Conservation (phyloP, 2,329 filamentous ascomycete species). For the Ophiognomonia clavigignenti-juglandacearum region DNA sequence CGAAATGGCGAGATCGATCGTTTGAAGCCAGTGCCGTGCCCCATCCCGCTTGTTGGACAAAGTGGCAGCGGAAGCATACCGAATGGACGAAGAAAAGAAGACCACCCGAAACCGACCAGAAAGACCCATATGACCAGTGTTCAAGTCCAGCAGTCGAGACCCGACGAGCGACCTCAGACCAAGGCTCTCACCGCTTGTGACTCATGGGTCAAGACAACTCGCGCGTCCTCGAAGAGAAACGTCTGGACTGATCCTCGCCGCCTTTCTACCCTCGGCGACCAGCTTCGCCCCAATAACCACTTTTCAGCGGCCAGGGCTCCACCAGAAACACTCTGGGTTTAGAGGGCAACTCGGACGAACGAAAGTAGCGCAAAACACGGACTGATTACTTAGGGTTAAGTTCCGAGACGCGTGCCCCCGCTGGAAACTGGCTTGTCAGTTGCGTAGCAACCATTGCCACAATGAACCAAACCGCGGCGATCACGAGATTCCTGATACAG, state of each 20-base stretch:
- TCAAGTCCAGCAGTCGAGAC: conserved; percentile 58
- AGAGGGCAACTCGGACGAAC: conserved; percentile 67
- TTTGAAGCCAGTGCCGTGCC: conserved; percentile 42
- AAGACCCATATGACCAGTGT: conserved; percentile 41
- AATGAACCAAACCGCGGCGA: conserved; percentile 42
- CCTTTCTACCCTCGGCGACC: conserved; percentile 41
- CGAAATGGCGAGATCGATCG: conserved; percentile 41
- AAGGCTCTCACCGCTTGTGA: conserved; percentile 68
- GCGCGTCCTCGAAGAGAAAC: conserved; percentile 39
- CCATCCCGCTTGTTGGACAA: conserved; percentile 34
- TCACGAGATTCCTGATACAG: conserved; percentile 51
- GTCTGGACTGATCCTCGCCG: conserved; percentile 52
- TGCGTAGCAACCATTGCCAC: conserved; percentile 31
- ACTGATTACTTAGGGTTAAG: conserved; percentile 89
- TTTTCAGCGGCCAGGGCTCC: conserved; percentile 46
- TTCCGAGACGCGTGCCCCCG: conserved; percentile 70
- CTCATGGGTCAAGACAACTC: conserved; percentile 63
- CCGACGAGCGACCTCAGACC: conserved; percentile 71
- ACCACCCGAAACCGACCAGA: conserved; percentile 23
- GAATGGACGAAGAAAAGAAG: background rate
- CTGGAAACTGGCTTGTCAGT: conserved; percentile 37
- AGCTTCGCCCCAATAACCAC: conserved; percentile 33
- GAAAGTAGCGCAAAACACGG: conserved; percentile 71
- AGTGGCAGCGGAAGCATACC: conserved; percentile 16
- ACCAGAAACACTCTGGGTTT: conserved; percentile 34